Conservation (phyloP, 306 rosid species). For the Lablab purpureus region DNA sequence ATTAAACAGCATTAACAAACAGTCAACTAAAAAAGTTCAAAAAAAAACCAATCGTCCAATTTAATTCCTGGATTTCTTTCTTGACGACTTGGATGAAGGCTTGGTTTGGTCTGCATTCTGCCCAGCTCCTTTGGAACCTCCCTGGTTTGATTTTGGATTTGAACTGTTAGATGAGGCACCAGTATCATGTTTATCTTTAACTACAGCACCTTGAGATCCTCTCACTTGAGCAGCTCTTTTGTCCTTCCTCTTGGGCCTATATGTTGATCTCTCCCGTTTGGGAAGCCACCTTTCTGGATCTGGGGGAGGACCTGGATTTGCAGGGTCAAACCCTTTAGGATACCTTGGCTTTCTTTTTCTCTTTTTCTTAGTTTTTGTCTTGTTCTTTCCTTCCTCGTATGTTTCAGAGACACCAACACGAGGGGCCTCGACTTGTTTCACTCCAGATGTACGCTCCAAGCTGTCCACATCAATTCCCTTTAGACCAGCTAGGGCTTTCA, state of each 20-base stretch:
- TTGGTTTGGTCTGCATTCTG: slow-evolving; percentile 70
- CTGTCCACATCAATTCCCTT: slow-evolving; percentile 84
- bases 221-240: slow-evolving; percentile 98
- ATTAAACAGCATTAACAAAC: slow-evolving; percentile 39
- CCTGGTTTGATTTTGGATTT: slow-evolving; percentile 72
- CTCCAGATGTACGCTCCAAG: slow-evolving; percentile 90
- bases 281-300: slow-evolving; percentile 99
- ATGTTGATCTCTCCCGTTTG: slow-evolving; percentile 92
- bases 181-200: slow-evolving; percentile 81
- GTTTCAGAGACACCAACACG: slow-evolving; percentile 58
- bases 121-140: slow-evolving; percentile 65
- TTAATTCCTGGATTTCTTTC: slow-evolving; percentile 90
- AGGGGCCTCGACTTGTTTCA: slow-evolving; percentile 71
- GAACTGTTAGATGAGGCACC: slow-evolving; percentile 63
- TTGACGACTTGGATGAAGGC: slow-evolving; percentile 77
- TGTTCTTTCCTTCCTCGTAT: slow-evolving; percentile 77
- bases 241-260: slow-evolving; percentile 95
- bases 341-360: slow-evolving; percentile 98
- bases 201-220: slow-evolving; percentile 95
- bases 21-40: slow-evolving; percentile 33
- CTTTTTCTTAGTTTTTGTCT: slow-evolving; percentile 86
- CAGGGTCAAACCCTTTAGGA: slow-evolving; percentile 96
- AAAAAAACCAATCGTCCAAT: slow-evolving; percentile 18
- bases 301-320: slow-evolving; percentile 96
- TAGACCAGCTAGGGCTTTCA: slow-evolving; percentile 81